These are phyloP conservation scores for Tieghemostelium lacteum DNA, from an alignment of 78 protist species.

Conservation along the genomic window DNA sequence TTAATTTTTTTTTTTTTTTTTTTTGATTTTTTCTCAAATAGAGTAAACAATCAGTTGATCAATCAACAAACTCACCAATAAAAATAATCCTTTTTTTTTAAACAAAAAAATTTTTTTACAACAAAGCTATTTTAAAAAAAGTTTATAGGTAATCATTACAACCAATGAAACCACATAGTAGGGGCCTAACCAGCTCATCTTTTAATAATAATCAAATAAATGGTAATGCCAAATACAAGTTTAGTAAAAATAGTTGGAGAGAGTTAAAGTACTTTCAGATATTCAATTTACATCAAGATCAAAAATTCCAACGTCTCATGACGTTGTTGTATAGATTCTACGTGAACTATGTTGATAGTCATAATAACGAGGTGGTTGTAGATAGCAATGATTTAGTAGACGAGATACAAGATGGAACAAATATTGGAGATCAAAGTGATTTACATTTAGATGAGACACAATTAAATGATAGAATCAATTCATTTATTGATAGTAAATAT, in stretches of 20 bases:
- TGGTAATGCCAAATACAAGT: background rate
- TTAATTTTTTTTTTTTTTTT: too few relatives aligned
- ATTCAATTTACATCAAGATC: conserved; percentile 14
- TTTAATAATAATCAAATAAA: background rate
- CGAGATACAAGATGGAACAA: too few relatives aligned
- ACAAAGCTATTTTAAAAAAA: too few relatives aligned
- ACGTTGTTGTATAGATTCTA: background rate
- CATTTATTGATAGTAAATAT: background rate
- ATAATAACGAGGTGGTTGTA: background rate
- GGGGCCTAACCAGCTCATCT: background rate
- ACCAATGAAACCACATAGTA: background rate
- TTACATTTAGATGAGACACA: conserved; percentile 14
- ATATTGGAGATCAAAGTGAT: background rate
- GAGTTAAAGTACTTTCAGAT: conserved; percentile 4
- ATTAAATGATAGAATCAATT: conserved; percentile 40
- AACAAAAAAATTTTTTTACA: too few relatives aligned
- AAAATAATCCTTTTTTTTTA: too few relatives aligned
- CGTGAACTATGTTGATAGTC: background rate
- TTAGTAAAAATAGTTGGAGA: conserved; percentile 16
- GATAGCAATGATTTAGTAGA: background rate
- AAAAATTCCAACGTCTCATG: background rate
- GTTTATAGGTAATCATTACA: too few relatives aligned
- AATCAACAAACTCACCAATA: too few relatives aligned
- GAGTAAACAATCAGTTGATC: too few relatives aligned
- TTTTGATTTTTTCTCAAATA: too few relatives aligned